A percentile compares a stretch with the other conserved stretches of the same genome.
These are phyloP conservation scores for Paecilomyces niveus DNA, from an alignment of 2,329 filamentous ascomycete genomes.

Conservation along the genomic window DNA sequence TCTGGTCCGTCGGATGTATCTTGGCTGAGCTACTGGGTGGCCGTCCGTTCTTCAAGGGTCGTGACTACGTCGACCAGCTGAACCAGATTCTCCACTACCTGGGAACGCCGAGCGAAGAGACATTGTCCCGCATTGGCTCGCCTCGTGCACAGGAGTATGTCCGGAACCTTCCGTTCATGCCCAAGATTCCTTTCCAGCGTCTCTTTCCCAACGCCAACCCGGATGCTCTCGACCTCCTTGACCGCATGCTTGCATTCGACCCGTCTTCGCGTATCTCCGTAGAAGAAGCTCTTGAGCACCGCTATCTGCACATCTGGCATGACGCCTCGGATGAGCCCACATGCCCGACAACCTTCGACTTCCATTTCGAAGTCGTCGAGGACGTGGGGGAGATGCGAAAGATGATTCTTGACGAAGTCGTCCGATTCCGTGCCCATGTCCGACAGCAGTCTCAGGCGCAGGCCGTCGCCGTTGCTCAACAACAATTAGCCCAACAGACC, in stretches of 20 bases:
- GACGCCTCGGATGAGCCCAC: constrained; percentile 92
- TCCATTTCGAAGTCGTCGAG: constrained; percentile 96
- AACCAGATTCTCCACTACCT: constrained; percentile 99
- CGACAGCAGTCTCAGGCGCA: constrained; percentile 43
- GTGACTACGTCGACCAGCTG: constrained; percentile 97
- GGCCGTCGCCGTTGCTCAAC: constrained; percentile 17
- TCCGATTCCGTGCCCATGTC: constrained; percentile 66
- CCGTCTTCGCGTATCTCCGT: constrained; percentile 88
- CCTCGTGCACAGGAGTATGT: constrained; percentile 97
- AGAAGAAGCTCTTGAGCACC: constrained; percentile 91
- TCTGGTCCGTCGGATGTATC: constrained; percentile 98
- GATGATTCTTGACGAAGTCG: constrained; percentile 95
- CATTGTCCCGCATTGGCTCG: constrained; percentile 85
- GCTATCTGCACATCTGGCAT: constrained; percentile 97
- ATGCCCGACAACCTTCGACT: constrained; percentile 93
- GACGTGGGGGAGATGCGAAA: constrained; percentile 91
- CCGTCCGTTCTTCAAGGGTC: constrained; percentile 97
- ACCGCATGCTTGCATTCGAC: constrained; percentile 97
- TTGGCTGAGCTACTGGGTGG: constrained; percentile 92
- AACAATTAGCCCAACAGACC: constrained; percentile 28
- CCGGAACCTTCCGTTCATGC: constrained; percentile 89
- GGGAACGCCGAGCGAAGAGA: constrained; percentile 93
- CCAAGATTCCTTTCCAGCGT: constrained; percentile 79
- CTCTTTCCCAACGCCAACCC: constrained; percentile 94
- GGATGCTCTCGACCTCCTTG: constrained; percentile 87